Conservation (phyloP, 202 grass and related monocot genomes). For the Setaria viridis region DNA sequence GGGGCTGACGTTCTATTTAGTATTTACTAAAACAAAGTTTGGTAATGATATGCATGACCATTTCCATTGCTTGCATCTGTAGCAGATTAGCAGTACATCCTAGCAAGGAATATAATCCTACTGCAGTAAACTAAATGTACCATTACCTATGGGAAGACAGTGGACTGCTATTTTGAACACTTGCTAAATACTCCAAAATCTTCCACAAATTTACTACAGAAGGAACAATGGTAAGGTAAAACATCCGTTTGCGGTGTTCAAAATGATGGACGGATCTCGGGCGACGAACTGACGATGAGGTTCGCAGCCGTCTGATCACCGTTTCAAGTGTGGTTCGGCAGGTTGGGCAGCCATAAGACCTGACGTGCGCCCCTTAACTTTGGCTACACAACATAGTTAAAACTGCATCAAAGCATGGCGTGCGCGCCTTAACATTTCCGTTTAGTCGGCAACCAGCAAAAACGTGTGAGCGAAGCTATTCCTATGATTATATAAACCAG, state of each 20-base stretch:
- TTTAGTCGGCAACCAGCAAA: too few relatives aligned
- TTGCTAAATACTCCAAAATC: not conserved
- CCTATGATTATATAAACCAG: not conserved
- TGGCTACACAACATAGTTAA: not conserved
- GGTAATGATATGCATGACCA: constrained; percentile 1
- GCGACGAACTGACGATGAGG: too few relatives aligned
- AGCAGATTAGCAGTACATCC: not conserved
- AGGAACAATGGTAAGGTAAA: not conserved
- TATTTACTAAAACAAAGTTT: not conserved
- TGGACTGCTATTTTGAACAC: not conserved
- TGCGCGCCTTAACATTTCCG: too few relatives aligned
- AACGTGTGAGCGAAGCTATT: too few relatives aligned
- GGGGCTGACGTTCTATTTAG: not conserved
- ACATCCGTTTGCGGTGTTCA: not conserved
- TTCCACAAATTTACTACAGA: not conserved
- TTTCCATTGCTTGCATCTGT: not conserved
- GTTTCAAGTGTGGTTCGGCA: not conserved
- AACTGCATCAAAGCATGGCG: too few relatives aligned
- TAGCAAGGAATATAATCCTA: not conserved
- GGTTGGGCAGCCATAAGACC: not conserved
- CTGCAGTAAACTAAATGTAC: not conserved
- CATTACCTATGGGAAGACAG: not conserved
- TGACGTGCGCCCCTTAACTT: constrained; percentile 26
- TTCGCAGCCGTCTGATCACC: not conserved
- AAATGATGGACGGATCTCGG: too few relatives aligned